Evolutionary conservation across 1,139 yeast genomes (phyloP), one percentile per base, ranked within the genome.

Genomic region (Blastobotrys illinoisensis): DNA sequence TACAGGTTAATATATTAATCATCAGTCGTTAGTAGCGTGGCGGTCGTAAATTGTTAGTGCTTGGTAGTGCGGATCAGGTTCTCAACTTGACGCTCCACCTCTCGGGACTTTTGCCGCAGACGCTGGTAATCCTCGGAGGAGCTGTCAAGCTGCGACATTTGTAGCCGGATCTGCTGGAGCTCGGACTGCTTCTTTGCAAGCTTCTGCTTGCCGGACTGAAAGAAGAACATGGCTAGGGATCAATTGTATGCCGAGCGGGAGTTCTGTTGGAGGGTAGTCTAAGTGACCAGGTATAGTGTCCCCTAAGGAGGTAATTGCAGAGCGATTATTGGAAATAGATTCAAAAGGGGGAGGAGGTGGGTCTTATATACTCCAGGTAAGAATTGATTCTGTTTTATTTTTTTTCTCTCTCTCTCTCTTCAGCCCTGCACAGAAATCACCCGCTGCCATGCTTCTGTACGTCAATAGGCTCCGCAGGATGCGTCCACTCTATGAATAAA

Each of bases 31-130:
- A 26, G 32, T 26, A 11, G 32, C 9, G 20, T 7, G 44, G 4
- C 11, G 19, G 18, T 40, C 44, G 20, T 40, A 7, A 14, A n/a
- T 40, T 19, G 44, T 43, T 21, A 51, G 43, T 51, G 54, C 50
- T 51, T 51, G 1, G 54, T 51, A 2, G 54, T 51, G 24, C 54
- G 47, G 18, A 51, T 51, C 48, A 51, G 24, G 24, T 51, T 51
- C 32, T 51, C 54, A 11, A 51, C 54, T 16, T 51, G 40, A n/a
- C 54, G 50, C 26, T 51, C 54, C 2, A 51, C 54, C 43, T 51
- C 51, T 16, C 54, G 23, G 1, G 54, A 51, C 19, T 48, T 44
- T 40, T 51, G 51, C 21, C 54, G 47, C 14, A 51, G 47, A 3
- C 40, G 44, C 28, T 44, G 44, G 21, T 51, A 51, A 18, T 23